phyloP scores from a whole-genome alignment of 805 yeast species.

The Komagataella kurtzmanii region DNA sequence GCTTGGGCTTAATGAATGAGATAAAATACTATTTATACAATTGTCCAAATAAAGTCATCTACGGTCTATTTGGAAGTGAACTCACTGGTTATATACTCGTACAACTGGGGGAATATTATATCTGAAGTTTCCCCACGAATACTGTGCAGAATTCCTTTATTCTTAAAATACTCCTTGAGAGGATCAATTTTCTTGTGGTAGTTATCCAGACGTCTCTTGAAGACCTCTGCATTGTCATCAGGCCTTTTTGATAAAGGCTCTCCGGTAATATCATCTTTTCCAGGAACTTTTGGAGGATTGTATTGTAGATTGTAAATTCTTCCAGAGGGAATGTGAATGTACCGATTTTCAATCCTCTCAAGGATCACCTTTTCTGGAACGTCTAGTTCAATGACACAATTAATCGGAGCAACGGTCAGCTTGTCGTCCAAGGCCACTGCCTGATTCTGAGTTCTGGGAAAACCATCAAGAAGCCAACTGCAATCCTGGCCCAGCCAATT shows the following conservation, averaged over 20 bases:
- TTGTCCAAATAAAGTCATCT: not conserved
- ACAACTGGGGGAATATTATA: constrained; percentile 63
- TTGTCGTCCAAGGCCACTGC: constrained; percentile 43
- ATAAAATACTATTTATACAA: too few relatives aligned
- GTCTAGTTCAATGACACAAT: constrained; percentile 72
- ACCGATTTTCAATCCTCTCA: constrained; percentile 71
- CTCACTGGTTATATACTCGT: constrained; percentile 21
- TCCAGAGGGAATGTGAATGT: constrained; percentile 78
- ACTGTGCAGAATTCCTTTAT: constrained; percentile 32
- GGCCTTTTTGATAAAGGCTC: constrained; percentile 69
- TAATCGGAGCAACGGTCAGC: constrained; percentile 33
- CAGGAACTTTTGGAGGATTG: constrained; percentile 79
- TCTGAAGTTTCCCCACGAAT: constrained; percentile 77
- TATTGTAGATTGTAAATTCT: constrained; percentile 76
- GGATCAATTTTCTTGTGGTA: constrained; percentile 52
- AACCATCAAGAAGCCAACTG: constrained; percentile 81
- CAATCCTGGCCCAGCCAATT: constrained; percentile 29
- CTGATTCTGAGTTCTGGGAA: constrained; percentile 72
- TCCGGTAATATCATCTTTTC: constrained; percentile 80
- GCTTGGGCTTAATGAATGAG: too few relatives aligned
- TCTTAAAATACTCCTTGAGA: constrained; percentile 45
- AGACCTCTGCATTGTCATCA: constrained; percentile 72
- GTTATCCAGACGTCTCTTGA: constrained; percentile 49
- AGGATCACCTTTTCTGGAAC: constrained; percentile 81
- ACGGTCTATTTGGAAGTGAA: constrained; percentile 8